phyloP scores from a whole-genome alignment of 768 basidiomycete genomes.

The Xerocomellus dryophilus region DNA sequence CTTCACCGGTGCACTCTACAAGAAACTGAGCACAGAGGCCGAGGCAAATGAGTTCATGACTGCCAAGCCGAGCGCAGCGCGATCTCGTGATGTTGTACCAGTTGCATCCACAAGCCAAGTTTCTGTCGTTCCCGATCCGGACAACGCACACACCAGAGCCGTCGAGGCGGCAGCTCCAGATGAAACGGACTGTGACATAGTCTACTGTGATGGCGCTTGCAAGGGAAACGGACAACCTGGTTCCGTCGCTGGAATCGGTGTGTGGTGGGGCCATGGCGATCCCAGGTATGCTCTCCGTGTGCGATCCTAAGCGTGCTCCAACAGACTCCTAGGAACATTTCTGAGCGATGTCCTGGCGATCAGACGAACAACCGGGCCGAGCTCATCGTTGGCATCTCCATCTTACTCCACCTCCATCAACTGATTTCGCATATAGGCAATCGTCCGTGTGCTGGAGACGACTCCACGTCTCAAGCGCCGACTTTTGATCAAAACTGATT shows the following conservation, averaged over 20 bases:
- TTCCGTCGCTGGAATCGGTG: slow-evolving; percentile 78
- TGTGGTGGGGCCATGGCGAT: slow-evolving; percentile 81
- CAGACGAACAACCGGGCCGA: slow-evolving; percentile 92
- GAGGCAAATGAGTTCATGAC: slow-evolving; percentile 60
- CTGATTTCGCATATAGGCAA: slow-evolving; percentile 60
- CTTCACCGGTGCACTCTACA: slow-evolving; percentile 56
- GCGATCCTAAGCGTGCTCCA: background rate
- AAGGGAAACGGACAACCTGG: slow-evolving; percentile 71
- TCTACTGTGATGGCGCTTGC: slow-evolving; percentile 88
- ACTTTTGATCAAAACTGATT: slow-evolving; percentile 82
- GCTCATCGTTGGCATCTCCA: slow-evolving; percentile 57
- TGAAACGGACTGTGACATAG: slow-evolving; percentile 42
- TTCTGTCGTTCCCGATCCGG: background rate
- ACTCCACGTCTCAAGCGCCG: slow-evolving; percentile 52
- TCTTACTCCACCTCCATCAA: background rate
- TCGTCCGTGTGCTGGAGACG: slow-evolving; percentile 76
- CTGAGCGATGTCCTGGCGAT: slow-evolving; percentile 76
- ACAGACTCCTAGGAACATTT: slow-evolving; percentile 58
- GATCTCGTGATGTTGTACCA: slow-evolving; percentile 5
- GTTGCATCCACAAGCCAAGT: slow-evolving; percentile 30
- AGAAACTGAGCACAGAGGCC: slow-evolving; percentile 57
- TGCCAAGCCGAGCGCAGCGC: slow-evolving; percentile 28
- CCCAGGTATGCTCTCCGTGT: slow-evolving; percentile 39
- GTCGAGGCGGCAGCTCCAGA: slow-evolving; percentile 18
- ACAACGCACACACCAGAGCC: background rate